Conservation (phyloP, 345 rosid genomes). For the Populus deltoides region DNA sequence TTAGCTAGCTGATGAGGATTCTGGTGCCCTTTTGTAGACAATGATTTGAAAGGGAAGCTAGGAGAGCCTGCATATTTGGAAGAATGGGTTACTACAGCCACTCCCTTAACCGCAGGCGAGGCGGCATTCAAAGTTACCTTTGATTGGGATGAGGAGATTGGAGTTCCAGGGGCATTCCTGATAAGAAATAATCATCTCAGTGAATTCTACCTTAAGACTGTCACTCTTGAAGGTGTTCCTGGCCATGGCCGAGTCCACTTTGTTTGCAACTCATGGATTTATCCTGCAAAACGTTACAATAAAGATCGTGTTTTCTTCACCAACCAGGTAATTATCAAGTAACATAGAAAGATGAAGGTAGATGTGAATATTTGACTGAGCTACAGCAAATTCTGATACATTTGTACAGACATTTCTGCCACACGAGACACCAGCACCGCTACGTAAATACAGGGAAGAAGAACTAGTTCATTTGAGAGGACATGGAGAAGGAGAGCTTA, state of each 20-base stretch:
- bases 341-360: background rate
- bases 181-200: constrained; percentile 39
- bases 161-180: constrained; percentile 40
- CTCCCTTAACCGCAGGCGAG: constrained; percentile 30
- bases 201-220: constrained; percentile 41
- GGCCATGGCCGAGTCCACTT: constrained; percentile 41
- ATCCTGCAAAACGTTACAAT: constrained; percentile 31
- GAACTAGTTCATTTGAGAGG: constrained; percentile 42
- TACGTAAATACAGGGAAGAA: constrained; percentile 38
- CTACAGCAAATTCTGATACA: background rate
- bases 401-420: constrained; percentile 35
- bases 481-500: constrained; percentile 36
- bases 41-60: constrained; percentile 31
- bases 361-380: background rate
- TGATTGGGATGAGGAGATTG: constrained; percentile 36
- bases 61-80: constrained; percentile 35
- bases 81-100: constrained; percentile 25
- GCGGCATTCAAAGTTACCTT: constrained; percentile 33
- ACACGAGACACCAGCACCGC: constrained; percentile 34
- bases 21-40: constrained; percentile 18
- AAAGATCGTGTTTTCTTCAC: constrained; percentile 40
- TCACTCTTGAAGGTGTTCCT: constrained; percentile 43
- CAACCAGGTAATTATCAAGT: constrained; percentile 30
- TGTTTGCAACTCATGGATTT: constrained; percentile 54
- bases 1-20: constrained; percentile 13